A percentile compares a stretch with the other conserved stretches of the same genome.
Conservation (phyloP, 2,329 filamentous ascomycete genomes). For the Penicillium sp. region DNA sequence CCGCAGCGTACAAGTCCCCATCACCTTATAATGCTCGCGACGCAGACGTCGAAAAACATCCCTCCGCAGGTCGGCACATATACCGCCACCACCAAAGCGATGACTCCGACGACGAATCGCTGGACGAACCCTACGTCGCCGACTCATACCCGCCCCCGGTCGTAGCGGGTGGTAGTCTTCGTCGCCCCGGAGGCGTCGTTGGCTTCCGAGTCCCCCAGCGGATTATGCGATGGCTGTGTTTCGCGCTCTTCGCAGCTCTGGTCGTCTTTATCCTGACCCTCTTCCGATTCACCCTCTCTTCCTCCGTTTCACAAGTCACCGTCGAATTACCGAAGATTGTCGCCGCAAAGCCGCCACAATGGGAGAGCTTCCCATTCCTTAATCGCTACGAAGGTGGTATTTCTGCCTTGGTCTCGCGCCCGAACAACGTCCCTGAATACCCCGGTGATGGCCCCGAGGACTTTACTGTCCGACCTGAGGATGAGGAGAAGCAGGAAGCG, state of each 20-base stretch:
- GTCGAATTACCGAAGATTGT: slow-evolving; percentile 59
- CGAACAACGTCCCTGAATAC: slow-evolving; percentile 77
- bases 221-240: slow-evolving; percentile 76
- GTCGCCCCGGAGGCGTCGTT: slow-evolving; percentile 34
- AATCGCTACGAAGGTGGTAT: slow-evolving; percentile 90
- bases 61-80: slow-evolving; percentile 18
- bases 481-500: slow-evolving; percentile 15
- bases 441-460: slow-evolving; percentile 65
- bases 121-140: slow-evolving; percentile 27
- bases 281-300: slow-evolving; percentile 68
- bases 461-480: slow-evolving; percentile 46
- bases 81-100: slow-evolving; percentile 25
- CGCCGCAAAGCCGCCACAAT: slow-evolving; percentile 63
- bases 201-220: slow-evolving; percentile 69
- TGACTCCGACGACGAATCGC: slow-evolving; percentile 26
- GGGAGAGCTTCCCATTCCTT: slow-evolving; percentile 85
- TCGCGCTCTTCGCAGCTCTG: slow-evolving; percentile 68
- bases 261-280: slow-evolving; percentile 76
- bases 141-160: slow-evolving; percentile 50
- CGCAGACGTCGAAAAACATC: slow-evolving; percentile 40
- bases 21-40: slow-evolving; percentile 24
- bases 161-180: slow-evolving; percentile 38
- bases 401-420: slow-evolving; percentile 65
- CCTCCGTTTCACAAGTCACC: slow-evolving; percentile 30
- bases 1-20: slow-evolving; percentile 28